Evolutionary conservation across 2,329 filamentous ascomycete species (phyloP), one percentile per base, ranked within the genome.

Genomic region (Pleomassaria siparia): DNA sequence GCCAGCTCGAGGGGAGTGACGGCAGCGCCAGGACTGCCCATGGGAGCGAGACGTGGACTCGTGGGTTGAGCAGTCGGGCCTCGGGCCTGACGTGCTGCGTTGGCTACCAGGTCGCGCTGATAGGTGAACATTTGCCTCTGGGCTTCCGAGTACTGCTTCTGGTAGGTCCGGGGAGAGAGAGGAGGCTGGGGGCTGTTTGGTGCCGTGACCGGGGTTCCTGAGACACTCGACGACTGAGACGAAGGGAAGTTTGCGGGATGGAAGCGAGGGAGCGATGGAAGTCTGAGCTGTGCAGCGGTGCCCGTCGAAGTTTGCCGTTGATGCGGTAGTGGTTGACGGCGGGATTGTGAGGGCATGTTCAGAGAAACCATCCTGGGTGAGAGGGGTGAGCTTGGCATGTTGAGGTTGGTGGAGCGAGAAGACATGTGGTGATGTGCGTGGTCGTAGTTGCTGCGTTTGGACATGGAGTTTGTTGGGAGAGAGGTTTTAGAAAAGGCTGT

Each of bases 1-100:
- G 78, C 77, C 25, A 80, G 71, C 53, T 76, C 74, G 39, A 80
- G 60, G n/a, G 77, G 78, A 20, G 78, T 80, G 30, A 80, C 76
- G 6, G 76, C 76, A 30, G 76, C 76, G 28, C 77, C 76, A 2
- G 78, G 78, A 45, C 76, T 79, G 13, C 74, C 76, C 18, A 78
- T 60, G 20, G 78, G 78, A 20, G 69, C 69, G 32, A 80, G 68
- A 30, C 74, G 71, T 25, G 78, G 78, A 59, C 75, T 78, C 20
- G 62, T 69, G 1, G 77, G 77, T 54, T 72, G 75, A 5, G 57
- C 53, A 13, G 46, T 50, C 15, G 53, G 32, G 22, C 59, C 56
- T 30, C 62, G 60, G 28, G 54, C 50, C 32, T 66, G 60, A 26
- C 58, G 59, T 22, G 47, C 51, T 4, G 60, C 63, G 46, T 62